phyloP scores from a whole-genome alignment of 1,139 yeast genomes.

The Geotrichum reessii region DNA sequence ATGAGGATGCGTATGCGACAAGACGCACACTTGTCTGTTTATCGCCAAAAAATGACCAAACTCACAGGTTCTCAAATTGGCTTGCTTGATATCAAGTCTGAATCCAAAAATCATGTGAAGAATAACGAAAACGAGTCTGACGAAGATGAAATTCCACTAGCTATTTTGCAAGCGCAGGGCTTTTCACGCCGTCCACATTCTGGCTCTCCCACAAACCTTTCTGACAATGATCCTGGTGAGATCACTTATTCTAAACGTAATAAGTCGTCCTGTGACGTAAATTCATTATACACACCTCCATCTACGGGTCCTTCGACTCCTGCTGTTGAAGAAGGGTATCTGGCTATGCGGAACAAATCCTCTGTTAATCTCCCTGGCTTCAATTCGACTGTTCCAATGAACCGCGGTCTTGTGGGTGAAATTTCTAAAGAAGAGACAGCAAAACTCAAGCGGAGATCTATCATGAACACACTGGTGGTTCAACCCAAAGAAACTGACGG shows the following conservation, averaged over 20 bases:
- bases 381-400: slow-evolving; percentile 11
- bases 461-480: neutral
- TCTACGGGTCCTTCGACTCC: slow-evolving; percentile 1
- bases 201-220: slow-evolving; percentile 23
- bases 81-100: slow-evolving; percentile 17
- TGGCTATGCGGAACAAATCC: slow-evolving; percentile 11
- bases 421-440: slow-evolving; percentile 39
- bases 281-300: slow-evolving; percentile 5
- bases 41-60: slow-evolving; percentile 40
- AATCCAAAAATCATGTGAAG: slow-evolving; percentile 5
- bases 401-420: slow-evolving; percentile 39
- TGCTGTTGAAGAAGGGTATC: slow-evolving; percentile 9
- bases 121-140: slow-evolving; percentile 34
- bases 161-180: slow-evolving; percentile 39
- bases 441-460: slow-evolving; percentile 29
- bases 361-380: slow-evolving; percentile 24
- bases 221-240: neutral
- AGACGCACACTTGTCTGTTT: slow-evolving; percentile 38
- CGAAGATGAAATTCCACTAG: slow-evolving; percentile 39
- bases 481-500: neutral
- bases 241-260: neutral
- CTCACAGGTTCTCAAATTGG: slow-evolving; percentile 34
- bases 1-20: slow-evolving; percentile 35
- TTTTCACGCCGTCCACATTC: slow-evolving; percentile 29
- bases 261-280: slow-evolving; percentile 12